A percentile compares a stretch with the other conserved stretches of the same genome.
Conservation (phyloP, 495 filamentous ascomycete genomes). For the Astrocystis sublimbata region DNA sequence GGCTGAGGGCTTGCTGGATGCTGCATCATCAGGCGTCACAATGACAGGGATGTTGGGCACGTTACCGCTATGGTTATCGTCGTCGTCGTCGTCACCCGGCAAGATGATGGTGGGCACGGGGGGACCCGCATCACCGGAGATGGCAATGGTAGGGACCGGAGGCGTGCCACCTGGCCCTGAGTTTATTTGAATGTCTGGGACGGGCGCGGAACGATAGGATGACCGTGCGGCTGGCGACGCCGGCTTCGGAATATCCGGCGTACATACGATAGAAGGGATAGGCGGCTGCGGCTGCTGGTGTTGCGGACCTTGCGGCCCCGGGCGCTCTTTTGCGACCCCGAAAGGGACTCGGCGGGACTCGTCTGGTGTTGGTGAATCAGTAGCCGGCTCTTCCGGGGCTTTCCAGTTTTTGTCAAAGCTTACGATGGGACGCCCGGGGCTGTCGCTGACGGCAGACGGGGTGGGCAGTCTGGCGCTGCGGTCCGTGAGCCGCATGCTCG, state of each 20-base stretch:
- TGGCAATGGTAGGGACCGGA: conserved; percentile 30
- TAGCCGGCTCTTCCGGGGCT: conserved; percentile 59
- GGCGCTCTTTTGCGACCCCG: conserved; percentile 33
- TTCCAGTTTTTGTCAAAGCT: conserved; percentile 87
- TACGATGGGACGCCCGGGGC: conserved; percentile 83
- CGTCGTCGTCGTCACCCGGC: conserved; percentile 40
- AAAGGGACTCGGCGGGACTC: conserved; percentile 35
- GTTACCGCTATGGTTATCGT: conserved; percentile 31
- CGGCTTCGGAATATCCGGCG: conserved; percentile 43
- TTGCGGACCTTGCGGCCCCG: conserved; percentile 30
- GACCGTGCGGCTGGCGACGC: conserved; percentile 34
- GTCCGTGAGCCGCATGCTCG: conserved; percentile 83
- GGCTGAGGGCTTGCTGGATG: conserved; percentile 33
- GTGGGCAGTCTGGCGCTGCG: conserved; percentile 82
- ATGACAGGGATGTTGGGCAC: conserved; percentile 48
- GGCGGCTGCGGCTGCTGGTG: too few relatives aligned
- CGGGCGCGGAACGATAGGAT: conserved; percentile 34
- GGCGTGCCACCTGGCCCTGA: conserved; percentile 36
- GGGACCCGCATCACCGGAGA: conserved; percentile 27
- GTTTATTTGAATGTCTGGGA: conserved; percentile 44
- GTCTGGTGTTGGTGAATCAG: conserved; percentile 56
- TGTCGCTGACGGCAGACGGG: conserved; percentile 83
- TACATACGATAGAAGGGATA: conserved; percentile 65
- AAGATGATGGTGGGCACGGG: conserved; percentile 46
- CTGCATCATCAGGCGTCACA: conserved; percentile 41